Evolutionary conservation across 106 monocot genomes (phyloP).

Genomic region (Gastrodia elata): DNA sequence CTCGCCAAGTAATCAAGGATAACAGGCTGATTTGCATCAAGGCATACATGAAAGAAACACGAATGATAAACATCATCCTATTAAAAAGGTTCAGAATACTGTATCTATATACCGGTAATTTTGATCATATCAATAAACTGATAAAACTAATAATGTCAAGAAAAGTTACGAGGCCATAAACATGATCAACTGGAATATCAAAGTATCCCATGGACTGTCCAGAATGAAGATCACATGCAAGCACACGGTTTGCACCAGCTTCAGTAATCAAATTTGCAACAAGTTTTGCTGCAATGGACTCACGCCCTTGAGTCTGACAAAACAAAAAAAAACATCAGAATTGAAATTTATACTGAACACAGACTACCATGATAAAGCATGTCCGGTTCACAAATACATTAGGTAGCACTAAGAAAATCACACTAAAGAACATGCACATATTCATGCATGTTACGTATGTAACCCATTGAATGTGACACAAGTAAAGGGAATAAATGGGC

Average conservation of each 20-base stretch:
- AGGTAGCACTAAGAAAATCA: not conserved
- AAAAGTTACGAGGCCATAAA: conserved; percentile 59
- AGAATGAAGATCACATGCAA: conserved; percentile 88
- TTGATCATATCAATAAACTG: not conserved
- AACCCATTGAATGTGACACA: not conserved
- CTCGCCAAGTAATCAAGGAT: conserved; percentile 90
- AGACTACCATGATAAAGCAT: not conserved
- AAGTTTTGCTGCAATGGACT: conserved; percentile 84
- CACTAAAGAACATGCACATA: not conserved
- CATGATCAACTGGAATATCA: conserved; percentile 84
- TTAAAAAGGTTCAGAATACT: not conserved
- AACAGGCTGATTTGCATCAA: conserved; percentile 39
- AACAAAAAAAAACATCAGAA: not conserved
- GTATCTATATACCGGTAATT: not conserved
- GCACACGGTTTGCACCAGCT: conserved; percentile 78
- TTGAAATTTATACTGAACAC: not conserved
- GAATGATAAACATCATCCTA: not conserved
- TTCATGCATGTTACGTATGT: not conserved
- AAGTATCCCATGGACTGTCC: conserved; percentile 90
- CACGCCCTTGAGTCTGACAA: conserved; percentile 75
- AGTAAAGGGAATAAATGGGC: not conserved
- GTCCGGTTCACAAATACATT: not conserved
- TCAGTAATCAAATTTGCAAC: conserved; percentile 88
- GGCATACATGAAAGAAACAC: not conserved
- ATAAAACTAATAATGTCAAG: not conserved